Evolutionary conservation across 202 grass and related monocot species (phyloP).

Genomic region (Schoenoplectus tabernaemontani): DNA sequence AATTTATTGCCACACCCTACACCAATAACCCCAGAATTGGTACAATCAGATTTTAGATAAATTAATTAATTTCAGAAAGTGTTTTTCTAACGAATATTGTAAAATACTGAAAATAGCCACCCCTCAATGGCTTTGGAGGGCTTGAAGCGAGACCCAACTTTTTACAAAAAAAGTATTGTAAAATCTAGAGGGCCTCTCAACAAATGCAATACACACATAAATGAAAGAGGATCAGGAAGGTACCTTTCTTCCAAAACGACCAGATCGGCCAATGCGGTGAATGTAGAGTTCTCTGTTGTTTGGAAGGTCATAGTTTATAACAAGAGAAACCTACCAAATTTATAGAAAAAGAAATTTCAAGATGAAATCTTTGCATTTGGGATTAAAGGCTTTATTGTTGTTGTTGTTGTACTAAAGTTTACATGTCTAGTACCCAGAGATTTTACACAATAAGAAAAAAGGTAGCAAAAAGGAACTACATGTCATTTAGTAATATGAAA

Average conservation of each 20-base stretch:
- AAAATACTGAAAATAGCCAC: not conserved
- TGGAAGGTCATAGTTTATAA: conserved; percentile 96
- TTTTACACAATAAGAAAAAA: not conserved
- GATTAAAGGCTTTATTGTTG: no score
- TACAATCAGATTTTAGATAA: not conserved
- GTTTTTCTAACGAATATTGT: not conserved
- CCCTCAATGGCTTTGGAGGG: not conserved
- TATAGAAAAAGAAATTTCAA: not conserved
- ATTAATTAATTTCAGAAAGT: not conserved
- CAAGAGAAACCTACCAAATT: conserved; percentile 74
- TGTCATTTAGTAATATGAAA: not conserved
- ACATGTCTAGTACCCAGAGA: not conserved
- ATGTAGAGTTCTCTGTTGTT: conserved; percentile 99
- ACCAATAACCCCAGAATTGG: conserved; percentile 8
- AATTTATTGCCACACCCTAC: conserved; percentile 98
- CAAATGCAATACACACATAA: not conserved
- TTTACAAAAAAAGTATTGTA: not conserved
- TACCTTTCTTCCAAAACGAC: conserved; percentile 98
- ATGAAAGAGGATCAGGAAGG: not conserved
- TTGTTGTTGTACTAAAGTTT: not conserved
- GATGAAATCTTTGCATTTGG: not conserved
- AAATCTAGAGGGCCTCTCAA: not conserved
- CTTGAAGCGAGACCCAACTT: not conserved
- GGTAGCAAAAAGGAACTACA: not conserved
- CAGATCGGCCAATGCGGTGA: conserved; percentile 92